These are phyloP conservation scores for Phytopythium helicoides DNA, from an alignment of 352 stramenopile genomes.

Conservation along the genomic window DNA sequence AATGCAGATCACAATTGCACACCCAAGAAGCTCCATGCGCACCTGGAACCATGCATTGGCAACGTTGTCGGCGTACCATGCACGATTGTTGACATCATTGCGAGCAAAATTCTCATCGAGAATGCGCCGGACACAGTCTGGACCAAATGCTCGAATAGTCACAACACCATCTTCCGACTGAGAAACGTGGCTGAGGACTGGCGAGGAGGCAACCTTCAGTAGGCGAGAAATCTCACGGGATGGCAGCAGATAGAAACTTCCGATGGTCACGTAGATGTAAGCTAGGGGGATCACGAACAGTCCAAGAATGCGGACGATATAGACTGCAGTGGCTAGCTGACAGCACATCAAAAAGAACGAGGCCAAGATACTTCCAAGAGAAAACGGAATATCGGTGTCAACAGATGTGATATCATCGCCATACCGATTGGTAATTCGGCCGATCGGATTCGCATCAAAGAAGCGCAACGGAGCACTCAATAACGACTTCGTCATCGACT, in stretches of 20 bases:
- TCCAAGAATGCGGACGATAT: conserved; percentile 69
- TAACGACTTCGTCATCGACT: conserved; percentile 80
- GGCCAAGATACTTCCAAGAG: conserved; percentile 38
- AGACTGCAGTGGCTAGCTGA: conserved; percentile 68
- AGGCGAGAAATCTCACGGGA: conserved; percentile 45
- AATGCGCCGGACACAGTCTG: conserved; percentile 12
- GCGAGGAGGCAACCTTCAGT: conserved; percentile 29
- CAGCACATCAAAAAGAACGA: conserved; percentile 64
- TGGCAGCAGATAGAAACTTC: conserved; percentile 31
- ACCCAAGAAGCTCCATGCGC: conserved; percentile 44
- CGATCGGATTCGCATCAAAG: conserved; percentile 90
- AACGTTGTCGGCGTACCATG: conserved; percentile 24
- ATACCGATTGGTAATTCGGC: conserved; percentile 89
- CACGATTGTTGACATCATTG: conserved; percentile 24
- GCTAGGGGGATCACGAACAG: conserved; percentile 77
- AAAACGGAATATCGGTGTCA: conserved; percentile 65
- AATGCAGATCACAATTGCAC: conserved; percentile 23
- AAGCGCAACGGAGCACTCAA: conserved; percentile 87
- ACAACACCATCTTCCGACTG: conserved; percentile 26
- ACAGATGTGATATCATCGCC: conserved; percentile 84
- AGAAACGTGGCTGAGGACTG: conserved; percentile 33
- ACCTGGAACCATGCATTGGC: conserved; percentile 37
- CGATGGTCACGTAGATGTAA: conserved; percentile 68
- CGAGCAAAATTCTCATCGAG: conserved; percentile 18
- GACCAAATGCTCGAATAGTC: conserved; percentile 36